Percentiles rank a stretch among this genome's conserved stretches.
phyloP scores from a whole-genome alignment of 2,329 filamentous ascomycete species.

The Hypoxylon rubiginosum region DNA sequence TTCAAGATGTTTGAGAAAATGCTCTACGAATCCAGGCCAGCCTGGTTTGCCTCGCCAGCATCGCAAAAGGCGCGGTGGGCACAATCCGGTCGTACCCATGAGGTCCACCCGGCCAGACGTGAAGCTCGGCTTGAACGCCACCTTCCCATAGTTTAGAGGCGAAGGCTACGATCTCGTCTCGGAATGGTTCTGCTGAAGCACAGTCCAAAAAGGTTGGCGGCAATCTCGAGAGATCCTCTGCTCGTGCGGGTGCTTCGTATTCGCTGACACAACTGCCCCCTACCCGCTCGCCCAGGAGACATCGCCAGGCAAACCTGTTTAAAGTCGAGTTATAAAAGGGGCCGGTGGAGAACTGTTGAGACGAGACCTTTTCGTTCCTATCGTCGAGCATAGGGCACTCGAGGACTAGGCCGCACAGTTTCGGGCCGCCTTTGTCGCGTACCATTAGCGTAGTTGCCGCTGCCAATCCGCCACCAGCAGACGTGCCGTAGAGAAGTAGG shows the following conservation, averaged over 20 bases:
- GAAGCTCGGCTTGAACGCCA: conserved; percentile 53
- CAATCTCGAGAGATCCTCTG: conserved; percentile 48
- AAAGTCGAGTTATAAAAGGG: conserved; percentile 50
- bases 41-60: conserved; percentile 48
- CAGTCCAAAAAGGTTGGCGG: conserved; percentile 55
- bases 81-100: conserved; percentile 53
- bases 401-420: conserved; percentile 56
- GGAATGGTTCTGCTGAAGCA: conserved; percentile 52
- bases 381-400: conserved; percentile 60
- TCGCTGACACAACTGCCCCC: conserved; percentile 48
- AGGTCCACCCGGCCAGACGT: conserved; percentile 53
- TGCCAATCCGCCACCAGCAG: conserved; percentile 69
- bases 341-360: conserved; percentile 50
- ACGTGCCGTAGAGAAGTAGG: conserved; percentile 68
- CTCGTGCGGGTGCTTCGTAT: conserved; percentile 52
- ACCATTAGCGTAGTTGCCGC: conserved; percentile 65
- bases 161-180: conserved; percentile 54
- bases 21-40: conserved; percentile 49
- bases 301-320: conserved; percentile 52
- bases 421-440: conserved; percentile 53
- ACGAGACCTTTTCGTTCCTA: conserved; percentile 50
- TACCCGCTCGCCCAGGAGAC: conserved; percentile 48
- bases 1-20: conserved; percentile 41
- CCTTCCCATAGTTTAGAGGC: conserved; percentile 52
- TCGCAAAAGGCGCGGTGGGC: conserved; percentile 48